Evolutionary conservation across 345 rosid genomes (phyloP).

Genomic region (Cardamine resedifolia): DNA sequence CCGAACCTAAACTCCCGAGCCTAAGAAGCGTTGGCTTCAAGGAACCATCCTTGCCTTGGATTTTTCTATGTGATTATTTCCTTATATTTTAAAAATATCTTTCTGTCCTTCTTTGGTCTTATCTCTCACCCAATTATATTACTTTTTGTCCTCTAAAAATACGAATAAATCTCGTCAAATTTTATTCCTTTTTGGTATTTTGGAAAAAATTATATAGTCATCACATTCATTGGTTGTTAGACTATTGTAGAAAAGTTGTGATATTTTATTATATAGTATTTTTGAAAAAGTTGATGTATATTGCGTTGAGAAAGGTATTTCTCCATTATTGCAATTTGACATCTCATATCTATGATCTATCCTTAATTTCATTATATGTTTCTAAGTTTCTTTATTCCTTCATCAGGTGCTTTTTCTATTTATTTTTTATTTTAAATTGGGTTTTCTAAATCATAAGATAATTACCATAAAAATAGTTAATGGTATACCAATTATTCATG

Average conservation of each 20-base stretch:
- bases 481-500: background rate
- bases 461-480: background rate
- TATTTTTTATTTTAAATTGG: background rate
- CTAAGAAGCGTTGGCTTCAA: slow-evolving; percentile 55
- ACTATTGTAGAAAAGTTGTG: slow-evolving; percentile 12
- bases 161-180: slow-evolving; percentile 23
- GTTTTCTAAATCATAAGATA: background rate
- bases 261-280: background rate
- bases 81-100: slow-evolving; percentile 9
- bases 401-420: slow-evolving; percentile 12
- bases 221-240: slow-evolving; percentile 29
- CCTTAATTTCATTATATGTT: slow-evolving; percentile 9
- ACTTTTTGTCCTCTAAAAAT: background rate
- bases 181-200: slow-evolving; percentile 19
- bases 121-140: slow-evolving; percentile 16
- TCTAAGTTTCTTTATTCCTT: slow-evolving; percentile 19
- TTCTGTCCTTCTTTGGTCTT: slow-evolving; percentile 32
- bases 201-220: background rate
- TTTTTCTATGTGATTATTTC: slow-evolving; percentile 33
- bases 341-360: slow-evolving; percentile 24
- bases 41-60: slow-evolving; percentile 62
- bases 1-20: slow-evolving; percentile 18
- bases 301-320: slow-evolving; percentile 9
- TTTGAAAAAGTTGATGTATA: background rate
- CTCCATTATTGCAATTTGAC: slow-evolving; percentile 42